Conservation (phyloP, 345 rosid species). For the Syzygium aqueum region DNA sequence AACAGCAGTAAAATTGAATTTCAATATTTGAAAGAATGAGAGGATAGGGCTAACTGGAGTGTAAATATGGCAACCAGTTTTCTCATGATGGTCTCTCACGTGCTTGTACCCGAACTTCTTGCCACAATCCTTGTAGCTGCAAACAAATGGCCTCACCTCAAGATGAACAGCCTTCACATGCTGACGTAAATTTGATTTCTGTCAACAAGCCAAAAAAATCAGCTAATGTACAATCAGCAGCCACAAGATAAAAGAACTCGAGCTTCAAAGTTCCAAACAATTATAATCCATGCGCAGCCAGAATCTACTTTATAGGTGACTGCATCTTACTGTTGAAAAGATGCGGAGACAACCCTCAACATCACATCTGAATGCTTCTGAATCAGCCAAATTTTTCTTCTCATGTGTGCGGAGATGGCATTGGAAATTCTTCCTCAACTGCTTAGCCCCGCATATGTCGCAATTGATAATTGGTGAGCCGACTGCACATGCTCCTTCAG, state of each 20-base stretch:
- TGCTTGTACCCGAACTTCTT: slow-evolving; percentile 72
- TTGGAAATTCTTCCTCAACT: neutral
- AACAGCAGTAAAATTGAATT: slow-evolving; percentile 1
- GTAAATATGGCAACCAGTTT: slow-evolving; percentile 41
- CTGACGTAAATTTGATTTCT: slow-evolving; percentile 37
- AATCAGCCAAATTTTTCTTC: too few species aligned
- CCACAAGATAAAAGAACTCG: slow-evolving; percentile 7
- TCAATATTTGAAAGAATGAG: neutral
- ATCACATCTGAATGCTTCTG: slow-evolving; percentile 26
- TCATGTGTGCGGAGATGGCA: too few species aligned
- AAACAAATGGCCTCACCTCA: slow-evolving; percentile 37
- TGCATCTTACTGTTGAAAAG: slow-evolving; percentile 53
- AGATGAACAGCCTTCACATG: slow-evolving; percentile 65
- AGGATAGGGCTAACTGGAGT: slow-evolving; percentile 36
- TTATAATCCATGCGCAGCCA: neutral
- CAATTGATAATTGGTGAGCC: too few species aligned
- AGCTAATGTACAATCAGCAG: slow-evolving; percentile 7
- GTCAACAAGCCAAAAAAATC: slow-evolving; percentile 14
- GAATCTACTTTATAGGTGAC: slow-evolving; percentile 13
- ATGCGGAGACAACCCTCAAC: slow-evolving; percentile 43
- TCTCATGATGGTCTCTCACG: slow-evolving; percentile 72
- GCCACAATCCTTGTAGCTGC: slow-evolving; percentile 57
- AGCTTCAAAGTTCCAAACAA: slow-evolving; percentile 13
- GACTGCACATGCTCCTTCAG: too few species aligned
- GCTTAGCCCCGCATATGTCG: too few species aligned